phyloP scores from a whole-genome alignment of 495 filamentous ascomycete species.

The Hypoxylon subgilvum region DNA sequence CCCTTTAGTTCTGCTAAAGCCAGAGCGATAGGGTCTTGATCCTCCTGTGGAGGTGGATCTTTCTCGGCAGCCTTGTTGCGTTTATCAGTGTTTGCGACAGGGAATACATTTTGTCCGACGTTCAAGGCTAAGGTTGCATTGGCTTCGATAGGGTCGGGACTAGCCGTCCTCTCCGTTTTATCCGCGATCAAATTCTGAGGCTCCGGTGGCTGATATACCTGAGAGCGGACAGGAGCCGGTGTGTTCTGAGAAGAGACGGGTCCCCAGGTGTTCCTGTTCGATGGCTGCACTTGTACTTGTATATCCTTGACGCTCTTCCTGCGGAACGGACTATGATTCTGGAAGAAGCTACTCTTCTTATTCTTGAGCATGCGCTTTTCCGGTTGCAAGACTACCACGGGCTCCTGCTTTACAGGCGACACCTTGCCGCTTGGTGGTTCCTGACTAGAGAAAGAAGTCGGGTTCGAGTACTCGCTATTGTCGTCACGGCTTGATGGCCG shows the following conservation, averaged over 20 bases:
- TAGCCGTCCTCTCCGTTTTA: slow-evolving; percentile 44
- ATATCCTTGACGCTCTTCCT: slow-evolving; percentile 89
- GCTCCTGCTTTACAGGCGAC: slow-evolving; percentile 71
- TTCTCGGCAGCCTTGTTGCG: slow-evolving; percentile 44
- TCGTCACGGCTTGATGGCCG: slow-evolving; percentile 88
- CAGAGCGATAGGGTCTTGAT: slow-evolving; percentile 83
- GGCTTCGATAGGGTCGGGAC: slow-evolving; percentile 91
- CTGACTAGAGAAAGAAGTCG: slow-evolving; percentile 87
- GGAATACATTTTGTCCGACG: slow-evolving; percentile 94
- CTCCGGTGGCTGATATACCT: slow-evolving; percentile 37
- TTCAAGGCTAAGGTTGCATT: slow-evolving; percentile 94
- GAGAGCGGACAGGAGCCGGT: slow-evolving; percentile 36
- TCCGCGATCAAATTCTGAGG: slow-evolving; percentile 48
- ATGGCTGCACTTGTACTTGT: slow-evolving; percentile 41
- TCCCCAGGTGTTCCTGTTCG: slow-evolving; percentile 68
- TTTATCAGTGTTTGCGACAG: slow-evolving; percentile 83
- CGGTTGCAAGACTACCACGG: slow-evolving; percentile 54
- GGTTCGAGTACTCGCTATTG: slow-evolving; percentile 88
- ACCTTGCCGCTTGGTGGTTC: slow-evolving; percentile 69
- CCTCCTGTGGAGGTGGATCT: slow-evolving; percentile 45
- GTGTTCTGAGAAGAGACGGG: slow-evolving; percentile 35
- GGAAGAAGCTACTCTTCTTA: slow-evolving; percentile 92
- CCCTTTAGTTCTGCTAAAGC: slow-evolving; percentile 93
- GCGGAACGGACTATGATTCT: slow-evolving; percentile 90
- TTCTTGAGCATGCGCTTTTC: slow-evolving; percentile 77